Evolutionary conservation across 2,329 filamentous ascomycete genomes (phyloP), one percentile per base, ranked within the genome.

Genomic region (Cordyceps farinosa): DNA sequence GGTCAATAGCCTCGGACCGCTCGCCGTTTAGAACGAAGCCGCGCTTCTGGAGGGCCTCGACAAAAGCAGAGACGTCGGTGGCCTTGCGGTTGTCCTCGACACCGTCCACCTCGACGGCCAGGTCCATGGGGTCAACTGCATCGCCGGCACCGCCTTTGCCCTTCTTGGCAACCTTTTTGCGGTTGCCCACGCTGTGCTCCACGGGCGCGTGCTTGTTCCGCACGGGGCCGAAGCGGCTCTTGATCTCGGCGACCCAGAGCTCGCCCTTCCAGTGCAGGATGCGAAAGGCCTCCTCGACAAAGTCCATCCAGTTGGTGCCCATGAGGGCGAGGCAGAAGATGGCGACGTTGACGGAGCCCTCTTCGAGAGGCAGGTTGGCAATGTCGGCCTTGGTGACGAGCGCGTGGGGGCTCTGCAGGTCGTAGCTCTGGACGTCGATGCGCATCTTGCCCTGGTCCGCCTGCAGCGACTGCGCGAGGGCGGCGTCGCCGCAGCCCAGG

Each of bases 251-350:
- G 58, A 99, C 86, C 95, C 95, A 99, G 61, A 97, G 87, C 80
- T 99, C 95, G 68, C 95, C 95, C 72, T 95, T 94, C 85, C 92
- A 93, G 72, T 92, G 89, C 66, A 99, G 84, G 58, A 98, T 83
- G 61, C 95, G 88, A 80, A 92, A 96, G 15, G 94, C 94, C 79
- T 99, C 95, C 77, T 98, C 95, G 70, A 99, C 85, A 74, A 99
- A 98, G 70, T 92, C 88, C 60, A 96, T 85, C 94, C 95, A 99
- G 79, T 99, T 99, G 62, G 95, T 99, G 72, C 95, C 95, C 95
- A 99, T 99, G 64, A 99, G 85, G 56, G 94, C 95, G 38, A 99
- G 84, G 76, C 95, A 99, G 81, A 98, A 98, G 69, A 99, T 88
- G 55, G 91, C 91, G 5, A 99, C 83, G 75, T 99, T 92, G 65